Evolutionary conservation across 495 filamentous ascomycete species (phyloP).

Genomic region (Penicillium steckii): DNA sequence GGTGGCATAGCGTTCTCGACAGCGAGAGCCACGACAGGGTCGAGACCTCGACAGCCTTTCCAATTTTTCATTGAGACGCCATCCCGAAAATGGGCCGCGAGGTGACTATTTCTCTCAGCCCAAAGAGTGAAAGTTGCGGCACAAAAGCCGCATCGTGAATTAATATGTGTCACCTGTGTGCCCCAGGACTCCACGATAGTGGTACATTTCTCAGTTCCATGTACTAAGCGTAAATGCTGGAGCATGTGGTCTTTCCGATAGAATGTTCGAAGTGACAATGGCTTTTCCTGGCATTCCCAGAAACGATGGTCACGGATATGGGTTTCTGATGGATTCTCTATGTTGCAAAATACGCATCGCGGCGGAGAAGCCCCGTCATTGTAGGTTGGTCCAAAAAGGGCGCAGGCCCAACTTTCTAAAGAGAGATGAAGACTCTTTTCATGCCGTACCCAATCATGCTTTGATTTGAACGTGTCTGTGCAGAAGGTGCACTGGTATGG

Average conservation of each 20-base stretch:
- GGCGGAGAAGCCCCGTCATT: neutral
- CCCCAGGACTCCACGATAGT: slow-evolving; percentile 56
- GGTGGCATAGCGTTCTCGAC: slow-evolving; percentile 65
- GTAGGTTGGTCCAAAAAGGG: slow-evolving; percentile 50
- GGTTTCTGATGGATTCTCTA: slow-evolving; percentile 5
- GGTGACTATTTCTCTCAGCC: slow-evolving; percentile 58
- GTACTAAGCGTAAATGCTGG: slow-evolving; percentile 72
- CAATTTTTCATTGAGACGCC: slow-evolving; percentile 64
- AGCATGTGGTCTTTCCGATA: slow-evolving; percentile 81
- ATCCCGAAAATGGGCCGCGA: slow-evolving; percentile 61
- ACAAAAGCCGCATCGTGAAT: slow-evolving; percentile 67
- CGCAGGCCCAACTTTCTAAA: slow-evolving; percentile 74
- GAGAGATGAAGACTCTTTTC: slow-evolving; percentile 74
- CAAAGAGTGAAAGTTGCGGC: slow-evolving; percentile 55
- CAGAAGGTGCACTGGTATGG: slow-evolving; percentile 78
- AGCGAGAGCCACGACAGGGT: slow-evolving; percentile 56
- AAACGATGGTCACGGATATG: slow-evolving; percentile 55
- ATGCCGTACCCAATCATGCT: slow-evolving; percentile 79
- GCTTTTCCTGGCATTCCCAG: slow-evolving; percentile 60
- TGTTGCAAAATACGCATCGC: slow-evolving; percentile 21
- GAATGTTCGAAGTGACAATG: slow-evolving; percentile 58
- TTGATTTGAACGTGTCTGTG: slow-evolving; percentile 72
- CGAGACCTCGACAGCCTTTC: slow-evolving; percentile 68
- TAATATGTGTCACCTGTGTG: slow-evolving; percentile 51
- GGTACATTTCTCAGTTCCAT: slow-evolving; percentile 29